These are phyloP conservation scores for Ogataea kodamae DNA, from an alignment of 805 yeast genomes.

Conservation along the genomic window DNA sequence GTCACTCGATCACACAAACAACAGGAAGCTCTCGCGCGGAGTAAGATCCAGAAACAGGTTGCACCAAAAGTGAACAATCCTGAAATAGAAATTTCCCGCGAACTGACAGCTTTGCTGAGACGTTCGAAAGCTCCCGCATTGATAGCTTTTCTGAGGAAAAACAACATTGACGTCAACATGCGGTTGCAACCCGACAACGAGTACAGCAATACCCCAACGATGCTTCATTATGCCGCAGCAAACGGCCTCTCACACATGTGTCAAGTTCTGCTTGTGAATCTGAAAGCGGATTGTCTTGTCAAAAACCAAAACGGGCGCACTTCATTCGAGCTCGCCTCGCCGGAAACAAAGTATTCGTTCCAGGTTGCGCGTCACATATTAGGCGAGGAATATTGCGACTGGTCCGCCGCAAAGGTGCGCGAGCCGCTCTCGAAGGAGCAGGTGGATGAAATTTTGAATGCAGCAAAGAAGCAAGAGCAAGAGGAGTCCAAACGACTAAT, in stretches of 20 bases:
- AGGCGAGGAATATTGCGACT: constrained; percentile 68
- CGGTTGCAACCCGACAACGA: constrained; percentile 51
- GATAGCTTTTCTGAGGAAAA: constrained; percentile 54
- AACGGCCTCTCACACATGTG: constrained; percentile 67
- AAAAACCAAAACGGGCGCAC: constrained; percentile 54
- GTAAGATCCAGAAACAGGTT: constrained; percentile 18
- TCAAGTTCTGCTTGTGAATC: constrained; percentile 52
- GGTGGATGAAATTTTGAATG: constrained; percentile 40
- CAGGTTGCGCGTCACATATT: constrained; percentile 62
- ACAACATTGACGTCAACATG: constrained; percentile 53
- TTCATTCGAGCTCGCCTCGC: constrained; percentile 61
- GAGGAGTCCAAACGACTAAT: constrained; percentile 40
- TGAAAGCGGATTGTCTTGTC: constrained; percentile 69
- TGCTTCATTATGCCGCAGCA: constrained; percentile 74
- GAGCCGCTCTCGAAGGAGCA: constrained; percentile 56
- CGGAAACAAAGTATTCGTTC: constrained; percentile 50
- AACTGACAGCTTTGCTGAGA: constrained; percentile 56
- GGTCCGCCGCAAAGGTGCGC: constrained; percentile 66
- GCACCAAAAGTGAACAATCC: constrained; percentile 5
- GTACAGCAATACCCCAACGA: constrained; percentile 60
- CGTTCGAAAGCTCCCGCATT: constrained; percentile 77
- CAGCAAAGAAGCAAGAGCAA: constrained; percentile 34
- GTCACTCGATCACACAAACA: constrained; percentile 31
- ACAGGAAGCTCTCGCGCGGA: constrained; percentile 29
- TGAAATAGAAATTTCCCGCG: constrained; percentile 50